Evolutionary conservation across 2,329 filamentous ascomycete genomes (phyloP).

Genomic region (Verticillium klebahnii): DNA sequence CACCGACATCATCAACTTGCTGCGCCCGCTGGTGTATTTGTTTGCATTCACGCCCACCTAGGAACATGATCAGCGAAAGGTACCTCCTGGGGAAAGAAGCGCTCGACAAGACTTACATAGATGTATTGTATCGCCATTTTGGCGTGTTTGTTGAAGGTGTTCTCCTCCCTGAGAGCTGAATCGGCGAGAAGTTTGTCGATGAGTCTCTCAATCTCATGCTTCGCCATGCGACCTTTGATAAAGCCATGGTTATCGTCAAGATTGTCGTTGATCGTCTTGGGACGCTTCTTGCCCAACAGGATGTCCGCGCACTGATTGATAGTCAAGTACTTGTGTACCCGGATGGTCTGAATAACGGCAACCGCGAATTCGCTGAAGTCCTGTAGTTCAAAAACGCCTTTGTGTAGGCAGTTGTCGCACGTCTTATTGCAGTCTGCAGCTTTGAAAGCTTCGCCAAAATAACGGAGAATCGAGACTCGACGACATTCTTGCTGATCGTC

Average conservation of each 20-base stretch:
- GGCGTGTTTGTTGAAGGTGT: conserved; percentile 53
- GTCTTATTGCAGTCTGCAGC: conserved; percentile 64
- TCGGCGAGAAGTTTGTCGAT: conserved; percentile 72
- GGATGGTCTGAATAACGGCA: conserved; percentile 65
- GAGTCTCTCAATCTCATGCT: conserved; percentile 77
- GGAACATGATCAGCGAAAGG: conserved; percentile 5
- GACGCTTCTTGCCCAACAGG: conserved; percentile 65
- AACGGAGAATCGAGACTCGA: conserved; percentile 81
- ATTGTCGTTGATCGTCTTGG: conserved; percentile 47
- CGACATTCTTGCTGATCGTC: conserved; percentile 87
- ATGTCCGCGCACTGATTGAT: conserved; percentile 80
- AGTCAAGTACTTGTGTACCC: conserved; percentile 59
- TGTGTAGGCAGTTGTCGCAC: conserved; percentile 88
- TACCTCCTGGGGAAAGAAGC: not conserved
- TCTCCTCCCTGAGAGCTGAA: conserved; percentile 67
- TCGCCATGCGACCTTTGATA: conserved; percentile 60
- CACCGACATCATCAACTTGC: conserved; percentile 40
- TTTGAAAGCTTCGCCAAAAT: conserved; percentile 85
- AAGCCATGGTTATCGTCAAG: conserved; percentile 61
- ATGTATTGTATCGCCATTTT: conserved; percentile 75
- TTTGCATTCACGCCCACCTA: conserved; percentile 34
- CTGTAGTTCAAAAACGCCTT: conserved; percentile 62
- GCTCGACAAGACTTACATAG: conserved; percentile 40
- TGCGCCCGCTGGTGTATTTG: conserved; percentile 38
- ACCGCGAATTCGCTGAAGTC: conserved; percentile 76